A percentile compares a stretch with the other conserved stretches of the same genome.
These are phyloP conservation scores for Mercurialis annua DNA, from an alignment of 345 rosid genomes.

Conservation along the genomic window DNA sequence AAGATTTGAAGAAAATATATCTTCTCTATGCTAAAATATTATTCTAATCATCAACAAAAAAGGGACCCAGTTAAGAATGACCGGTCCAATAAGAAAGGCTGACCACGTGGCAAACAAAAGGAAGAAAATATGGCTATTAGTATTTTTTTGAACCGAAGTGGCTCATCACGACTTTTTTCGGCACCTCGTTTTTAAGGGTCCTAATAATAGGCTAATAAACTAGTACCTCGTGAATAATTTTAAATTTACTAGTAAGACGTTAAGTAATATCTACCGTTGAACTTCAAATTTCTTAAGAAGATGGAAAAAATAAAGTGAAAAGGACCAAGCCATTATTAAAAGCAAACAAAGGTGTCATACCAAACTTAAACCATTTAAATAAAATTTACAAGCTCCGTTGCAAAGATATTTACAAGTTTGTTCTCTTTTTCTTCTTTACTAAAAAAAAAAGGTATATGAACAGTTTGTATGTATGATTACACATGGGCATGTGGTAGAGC, in stretches of 20 bases:
- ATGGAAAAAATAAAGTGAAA: background rate
- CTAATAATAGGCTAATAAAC: no score
- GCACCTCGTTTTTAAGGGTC: background rate
- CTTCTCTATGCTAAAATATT: background rate
- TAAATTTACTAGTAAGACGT: background rate
- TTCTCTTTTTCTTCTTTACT: background rate
- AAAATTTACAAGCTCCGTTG: background rate
- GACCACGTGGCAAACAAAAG: background rate
- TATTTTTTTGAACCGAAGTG: background rate
- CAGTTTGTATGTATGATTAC: slow-evolving; percentile 12
- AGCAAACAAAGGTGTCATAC: background rate
- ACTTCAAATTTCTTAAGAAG: background rate
- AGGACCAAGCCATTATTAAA: background rate
- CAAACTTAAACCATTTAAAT: slow-evolving; percentile 10
- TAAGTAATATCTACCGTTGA: background rate
- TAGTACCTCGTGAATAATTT: slow-evolving; percentile 13
- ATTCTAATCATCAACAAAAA: background rate
- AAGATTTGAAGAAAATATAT: background rate
- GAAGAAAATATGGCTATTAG: background rate
- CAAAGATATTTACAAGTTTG: slow-evolving; percentile 11
- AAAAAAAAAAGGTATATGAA: background rate
- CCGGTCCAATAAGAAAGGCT: background rate
- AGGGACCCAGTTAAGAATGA: slow-evolving; percentile 13
- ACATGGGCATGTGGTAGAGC: slow-evolving; percentile 24
- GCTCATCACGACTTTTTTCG: background rate